These are phyloP conservation scores for Sugiyamaella mastotermitis DNA, from an alignment of 805 yeast genomes.

Conservation along the genomic window DNA sequence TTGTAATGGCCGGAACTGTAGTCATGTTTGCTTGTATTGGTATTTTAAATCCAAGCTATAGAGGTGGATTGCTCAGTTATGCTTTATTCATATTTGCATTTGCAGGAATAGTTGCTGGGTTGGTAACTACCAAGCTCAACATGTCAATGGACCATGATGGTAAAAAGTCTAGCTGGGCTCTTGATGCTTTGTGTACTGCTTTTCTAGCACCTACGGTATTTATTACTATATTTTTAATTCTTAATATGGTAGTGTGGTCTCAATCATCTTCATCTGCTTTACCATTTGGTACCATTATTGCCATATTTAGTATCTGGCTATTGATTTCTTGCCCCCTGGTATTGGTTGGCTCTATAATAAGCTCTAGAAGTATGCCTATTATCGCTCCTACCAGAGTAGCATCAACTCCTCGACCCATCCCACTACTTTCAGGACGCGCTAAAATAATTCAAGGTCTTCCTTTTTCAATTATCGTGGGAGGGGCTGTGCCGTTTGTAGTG, in stretches of 20 bases:
- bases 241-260: slow-evolving; percentile 71
- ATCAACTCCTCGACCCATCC: slow-evolving; percentile 31
- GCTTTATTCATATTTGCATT: slow-evolving; percentile 54
- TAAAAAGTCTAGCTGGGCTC: slow-evolving; percentile 28
- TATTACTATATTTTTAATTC: slow-evolving; percentile 43
- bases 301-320: slow-evolving; percentile 53
- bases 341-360: slow-evolving; percentile 53
- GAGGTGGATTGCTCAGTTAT: slow-evolving; percentile 60
- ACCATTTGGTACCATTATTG: slow-evolving; percentile 70
- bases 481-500: slow-evolving; percentile 71
- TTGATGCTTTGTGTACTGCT: slow-evolving; percentile 29
- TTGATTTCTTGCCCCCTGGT: slow-evolving; percentile 71
- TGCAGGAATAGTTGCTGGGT: slow-evolving; percentile 74
- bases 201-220: slow-evolving; percentile 32
- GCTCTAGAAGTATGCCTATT: slow-evolving; percentile 25
- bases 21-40: slow-evolving; percentile 49
- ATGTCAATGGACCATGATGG: slow-evolving; percentile 54
- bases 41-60: slow-evolving; percentile 55
- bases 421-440: slow-evolving; percentile 17
- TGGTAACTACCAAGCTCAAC: slow-evolving; percentile 57
- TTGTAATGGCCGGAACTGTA: slow-evolving; percentile 56
- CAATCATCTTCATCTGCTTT: slow-evolving; percentile 67
- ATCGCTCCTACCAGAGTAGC: slow-evolving; percentile 22
- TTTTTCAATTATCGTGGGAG: slow-evolving; percentile 40
- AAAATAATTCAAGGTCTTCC: slow-evolving; percentile 5